phyloP scores from a whole-genome alignment of 2,329 filamentous ascomycete species.

The Talaromyces islandicus region DNA sequence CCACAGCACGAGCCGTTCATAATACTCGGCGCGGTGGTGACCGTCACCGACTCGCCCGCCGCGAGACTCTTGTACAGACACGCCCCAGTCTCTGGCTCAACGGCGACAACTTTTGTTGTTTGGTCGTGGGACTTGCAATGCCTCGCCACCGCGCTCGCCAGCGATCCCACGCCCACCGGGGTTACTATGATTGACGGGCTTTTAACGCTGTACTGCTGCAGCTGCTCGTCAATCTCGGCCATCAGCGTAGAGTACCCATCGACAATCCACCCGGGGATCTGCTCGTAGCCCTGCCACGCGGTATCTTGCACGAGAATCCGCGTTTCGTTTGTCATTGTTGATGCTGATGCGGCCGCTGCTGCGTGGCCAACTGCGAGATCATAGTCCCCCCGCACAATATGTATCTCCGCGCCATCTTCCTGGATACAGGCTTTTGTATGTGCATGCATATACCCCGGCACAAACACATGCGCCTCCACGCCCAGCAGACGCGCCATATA shows the following conservation, averaged over 20 bases:
- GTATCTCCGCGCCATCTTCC: constrained; percentile 57
- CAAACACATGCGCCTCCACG: constrained; percentile 54
- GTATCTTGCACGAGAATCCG: constrained; percentile 63
- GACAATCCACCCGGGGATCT: constrained; percentile 67
- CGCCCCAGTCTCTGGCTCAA: constrained; percentile 63
- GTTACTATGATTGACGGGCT: constrained; percentile 51
- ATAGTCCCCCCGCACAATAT: constrained; percentile 54
- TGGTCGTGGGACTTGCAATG: constrained; percentile 52
- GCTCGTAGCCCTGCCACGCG: constrained; percentile 59
- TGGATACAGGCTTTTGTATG: constrained; percentile 51
- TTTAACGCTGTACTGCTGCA: constrained; percentile 29
- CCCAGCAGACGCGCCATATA: constrained; percentile 59
- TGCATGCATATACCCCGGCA: constrained; percentile 54
- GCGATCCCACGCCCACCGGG: constrained; percentile 67
- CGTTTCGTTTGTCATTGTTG: constrained; percentile 14
- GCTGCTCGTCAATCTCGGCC: constrained; percentile 59
- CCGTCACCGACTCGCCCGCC: constrained; percentile 41
- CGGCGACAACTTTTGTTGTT: constrained; percentile 50
- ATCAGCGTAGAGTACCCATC: constrained; percentile 73
- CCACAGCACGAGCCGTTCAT: constrained; percentile 72
- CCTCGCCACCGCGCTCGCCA: constrained; percentile 62
- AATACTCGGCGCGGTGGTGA: constrained; percentile 57
- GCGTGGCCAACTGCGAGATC: constrained; percentile 55
- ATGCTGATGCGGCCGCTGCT: constrained; percentile 22
- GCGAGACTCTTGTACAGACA: constrained; percentile 47